A percentile compares a stretch with the other conserved stretches of the same genome.
These are phyloP conservation scores for Aegilops bicornis DNA, from an alignment of 176 grass and related monocot genomes.

Conservation along the genomic window DNA sequence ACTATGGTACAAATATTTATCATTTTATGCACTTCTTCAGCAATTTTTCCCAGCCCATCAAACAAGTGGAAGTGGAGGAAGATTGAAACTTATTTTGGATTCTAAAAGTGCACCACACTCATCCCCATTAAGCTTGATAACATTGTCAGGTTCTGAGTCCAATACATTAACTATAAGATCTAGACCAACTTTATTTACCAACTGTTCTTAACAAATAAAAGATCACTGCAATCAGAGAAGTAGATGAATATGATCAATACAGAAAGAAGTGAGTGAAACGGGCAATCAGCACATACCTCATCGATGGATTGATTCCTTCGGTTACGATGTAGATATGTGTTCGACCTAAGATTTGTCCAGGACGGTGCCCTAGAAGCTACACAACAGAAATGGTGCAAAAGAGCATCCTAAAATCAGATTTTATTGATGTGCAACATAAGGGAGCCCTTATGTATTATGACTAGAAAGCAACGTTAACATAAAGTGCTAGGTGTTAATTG, in stretches of 20 bases:
- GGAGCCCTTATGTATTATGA: constrained; percentile 16
- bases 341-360: constrained; percentile 56
- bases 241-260: background rate
- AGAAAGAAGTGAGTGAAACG: constrained; percentile 7
- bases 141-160: background rate
- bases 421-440: constrained; percentile 3
- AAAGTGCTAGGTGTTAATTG: background rate
- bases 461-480: background rate
- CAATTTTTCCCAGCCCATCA: constrained; percentile 1
- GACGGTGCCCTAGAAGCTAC: constrained; percentile 58
- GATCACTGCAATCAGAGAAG: background rate
- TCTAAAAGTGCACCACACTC: background rate
- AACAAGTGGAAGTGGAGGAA: constrained; percentile 2
- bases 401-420: constrained; percentile 20
- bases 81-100: background rate
- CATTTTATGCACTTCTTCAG: constrained; percentile 10
- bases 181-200: background rate
- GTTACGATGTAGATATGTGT: constrained; percentile 77
- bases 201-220: background rate
- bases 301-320: constrained; percentile 84
- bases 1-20: background rate
- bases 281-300: constrained; percentile 54
- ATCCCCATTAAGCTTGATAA: background rate
- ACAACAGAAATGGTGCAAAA: constrained; percentile 39
- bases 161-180: constrained; percentile 12